Evolutionary conservation across 768 basidiomycete genomes (phyloP), one percentile per base, ranked within the genome.

Genomic region (Pulveroboletus sp.): DNA sequence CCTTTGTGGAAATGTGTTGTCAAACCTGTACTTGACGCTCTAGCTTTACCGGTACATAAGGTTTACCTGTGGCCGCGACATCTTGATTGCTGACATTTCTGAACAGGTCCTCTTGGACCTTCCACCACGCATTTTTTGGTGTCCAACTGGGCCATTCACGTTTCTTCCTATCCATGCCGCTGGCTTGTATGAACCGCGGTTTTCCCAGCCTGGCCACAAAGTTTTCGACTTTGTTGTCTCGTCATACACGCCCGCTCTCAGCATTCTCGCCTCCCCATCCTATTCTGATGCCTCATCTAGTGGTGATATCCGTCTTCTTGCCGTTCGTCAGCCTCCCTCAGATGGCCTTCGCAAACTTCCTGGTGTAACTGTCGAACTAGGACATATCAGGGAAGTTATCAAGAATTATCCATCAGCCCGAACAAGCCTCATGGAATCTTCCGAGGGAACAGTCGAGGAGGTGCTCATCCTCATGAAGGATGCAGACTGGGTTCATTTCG

Each of bases 321-420:
- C 49, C n/a, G 45, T 62, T 29, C 23, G 35, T 5, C 52, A 57
- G 34, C 58, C 61, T 1, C 35, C 9, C 29, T 31, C n/a, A n/a
- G n/a, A n/a, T n/a, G n/a, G 32, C 32, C 50, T 33, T 21, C 31
- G 8, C 11, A 25, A 36, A 25, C 36, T 61, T n/a, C 47, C 43
- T 14, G 46, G 38, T 13, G 25, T 49, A 4, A 23, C 45, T 5
- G 47, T 55, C 0, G 40, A 39, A 56, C 53, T 40, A 64, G 65
- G 32, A 64, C 65, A 37, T 61, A 66, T 14, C 23, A 33, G 3
- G 12, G 19, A 11, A 6, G 14, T 21, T 2, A 6, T 42, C 17
- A 11, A 20, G 12, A 16, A 20, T 14, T 2, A 7, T 7, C 13
- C 7, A 8, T 32, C 32, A 21, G 17, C 25, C 8, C 8, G 19